Conservation (phyloP, 169 alveolate species). For the Cryptosporidium sp. region DNA sequence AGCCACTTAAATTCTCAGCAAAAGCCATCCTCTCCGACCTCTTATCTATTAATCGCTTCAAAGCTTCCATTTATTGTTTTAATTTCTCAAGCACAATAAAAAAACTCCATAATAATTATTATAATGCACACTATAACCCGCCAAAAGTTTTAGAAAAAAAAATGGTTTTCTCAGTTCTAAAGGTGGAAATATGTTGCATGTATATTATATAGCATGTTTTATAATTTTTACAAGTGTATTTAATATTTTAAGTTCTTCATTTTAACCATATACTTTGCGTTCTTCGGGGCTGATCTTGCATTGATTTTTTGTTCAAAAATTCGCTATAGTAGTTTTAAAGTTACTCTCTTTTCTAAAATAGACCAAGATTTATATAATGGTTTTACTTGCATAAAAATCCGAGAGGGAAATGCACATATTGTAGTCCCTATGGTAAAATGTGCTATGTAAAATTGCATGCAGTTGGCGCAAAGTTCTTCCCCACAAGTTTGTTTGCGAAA, state of each 20-base stretch:
- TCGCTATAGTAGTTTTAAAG: too few species aligned
- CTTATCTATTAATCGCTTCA: constrained; percentile 16
- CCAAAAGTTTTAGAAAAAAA: background rate
- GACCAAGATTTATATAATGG: too few species aligned
- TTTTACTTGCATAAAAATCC: background rate
- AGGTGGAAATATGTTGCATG: too few species aligned
- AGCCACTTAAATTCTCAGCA: background rate
- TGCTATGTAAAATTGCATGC: constrained; percentile 5
- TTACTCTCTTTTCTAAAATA: too few species aligned
- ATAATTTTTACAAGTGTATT: background rate
- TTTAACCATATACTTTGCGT: background rate
- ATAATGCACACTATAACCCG: constrained; percentile 28
- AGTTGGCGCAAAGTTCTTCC: background rate
- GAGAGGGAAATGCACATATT: background rate
- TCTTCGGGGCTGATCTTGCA: background rate
- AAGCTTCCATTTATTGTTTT: constrained; percentile 35
- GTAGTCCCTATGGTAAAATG: background rate
- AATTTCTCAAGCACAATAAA: background rate
- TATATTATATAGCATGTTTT: too few species aligned
- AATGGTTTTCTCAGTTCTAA: too few species aligned
- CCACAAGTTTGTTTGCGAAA: background rate
- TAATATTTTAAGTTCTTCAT: too few species aligned
- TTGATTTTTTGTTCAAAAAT: background rate
- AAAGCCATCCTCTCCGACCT: constrained; percentile 15
- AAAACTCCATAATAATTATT: background rate